These are phyloP conservation scores for Neofusicoccum parvum DNA, from an alignment of 2,329 filamentous ascomycete species.

Conservation along the genomic window DNA sequence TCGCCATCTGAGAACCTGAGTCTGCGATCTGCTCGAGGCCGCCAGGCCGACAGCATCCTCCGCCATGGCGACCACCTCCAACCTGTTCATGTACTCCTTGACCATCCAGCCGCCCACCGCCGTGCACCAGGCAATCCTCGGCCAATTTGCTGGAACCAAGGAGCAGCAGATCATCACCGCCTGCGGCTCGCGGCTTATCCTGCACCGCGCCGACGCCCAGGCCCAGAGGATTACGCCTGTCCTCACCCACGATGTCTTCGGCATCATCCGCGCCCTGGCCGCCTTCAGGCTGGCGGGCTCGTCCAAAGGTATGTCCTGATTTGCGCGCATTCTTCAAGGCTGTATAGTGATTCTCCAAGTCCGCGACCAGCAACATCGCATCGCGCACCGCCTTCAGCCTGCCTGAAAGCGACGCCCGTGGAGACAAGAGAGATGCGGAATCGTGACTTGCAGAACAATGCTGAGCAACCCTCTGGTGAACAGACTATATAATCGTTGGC, in stretches of 20 bases:
- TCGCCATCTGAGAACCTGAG: neutral
- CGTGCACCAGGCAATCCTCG: conserved; percentile 86
- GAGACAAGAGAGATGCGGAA: neutral
- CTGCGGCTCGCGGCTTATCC: conserved; percentile 83
- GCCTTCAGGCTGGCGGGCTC: conserved; percentile 91
- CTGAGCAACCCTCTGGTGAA: conserved; percentile 29
- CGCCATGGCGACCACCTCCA: conserved; percentile 93
- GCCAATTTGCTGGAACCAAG: conserved; percentile 93
- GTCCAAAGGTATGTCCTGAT: conserved; percentile 78
- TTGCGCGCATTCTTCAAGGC: conserved; percentile 31
- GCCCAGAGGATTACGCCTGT: conserved; percentile 85
- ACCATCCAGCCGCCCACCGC: conserved; percentile 92
- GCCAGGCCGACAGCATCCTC: conserved; percentile 32
- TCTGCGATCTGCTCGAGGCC: conserved; percentile 22
- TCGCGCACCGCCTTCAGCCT: conserved; percentile 21
- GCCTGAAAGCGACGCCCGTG: conserved; percentile 17
- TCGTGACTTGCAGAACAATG: conserved; percentile 27
- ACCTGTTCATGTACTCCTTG: conserved; percentile 98
- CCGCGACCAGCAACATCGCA: conserved; percentile 33
- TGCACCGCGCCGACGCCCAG: conserved; percentile 82
- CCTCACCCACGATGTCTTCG: conserved; percentile 91
- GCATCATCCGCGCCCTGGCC: conserved; percentile 86
- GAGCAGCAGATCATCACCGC: conserved; percentile 97
- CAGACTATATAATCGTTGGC: conserved; percentile 94
- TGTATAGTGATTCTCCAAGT: conserved; percentile 53